These are phyloP conservation scores for Leucocoprinus sp. DNA, from an alignment of 768 basidiomycete species.

Conservation along the genomic window DNA sequence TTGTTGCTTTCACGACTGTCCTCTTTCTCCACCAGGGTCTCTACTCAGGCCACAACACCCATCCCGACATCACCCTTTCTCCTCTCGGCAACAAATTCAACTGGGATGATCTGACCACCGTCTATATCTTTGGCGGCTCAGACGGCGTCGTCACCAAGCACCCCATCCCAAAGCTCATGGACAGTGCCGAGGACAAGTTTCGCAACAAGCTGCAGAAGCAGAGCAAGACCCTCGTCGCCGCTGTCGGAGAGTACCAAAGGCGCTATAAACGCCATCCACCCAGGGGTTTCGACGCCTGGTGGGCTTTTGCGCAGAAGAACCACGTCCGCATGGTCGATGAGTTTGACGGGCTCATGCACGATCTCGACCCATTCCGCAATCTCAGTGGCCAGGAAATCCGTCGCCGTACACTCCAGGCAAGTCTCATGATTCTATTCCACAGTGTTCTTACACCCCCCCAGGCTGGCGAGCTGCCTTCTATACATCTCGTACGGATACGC, in stretches of 20 bases:
- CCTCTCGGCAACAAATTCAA: constrained; percentile 15
- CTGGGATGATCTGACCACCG: constrained; percentile 15
- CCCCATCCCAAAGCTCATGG: constrained; percentile 81
- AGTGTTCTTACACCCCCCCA: constrained; percentile 18
- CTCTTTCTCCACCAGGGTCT: constrained; percentile 45
- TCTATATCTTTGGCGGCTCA: constrained; percentile 13
- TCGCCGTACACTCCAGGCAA: constrained; percentile 50
- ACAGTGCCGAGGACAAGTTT: constrained; percentile 72
- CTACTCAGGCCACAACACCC: constrained; percentile 28
- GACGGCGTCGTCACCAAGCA: constrained; percentile 33
- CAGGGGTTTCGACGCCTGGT: constrained; percentile 89
- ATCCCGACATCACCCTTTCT: constrained; percentile 13
- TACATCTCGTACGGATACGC: constrained; percentile 78
- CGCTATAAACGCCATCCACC: constrained; percentile 79
- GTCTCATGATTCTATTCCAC: not conserved
- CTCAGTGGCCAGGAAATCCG: constrained; percentile 67
- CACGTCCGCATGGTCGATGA: constrained; percentile 81
- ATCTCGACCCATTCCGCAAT: constrained; percentile 81
- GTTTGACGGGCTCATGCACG: constrained; percentile 71
- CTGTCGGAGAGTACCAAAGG: constrained; percentile 73
- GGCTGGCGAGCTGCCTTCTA: constrained; percentile 73
- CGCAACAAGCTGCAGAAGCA: constrained; percentile 59
- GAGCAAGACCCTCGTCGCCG: constrained; percentile 70
- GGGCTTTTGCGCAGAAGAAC: constrained; percentile 65
- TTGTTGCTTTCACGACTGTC: constrained; percentile 33